Evolutionary conservation across 2,329 filamentous ascomycete species (phyloP), one percentile per base, ranked within the genome.

Genomic region (Xylariaceae sp.): DNA sequence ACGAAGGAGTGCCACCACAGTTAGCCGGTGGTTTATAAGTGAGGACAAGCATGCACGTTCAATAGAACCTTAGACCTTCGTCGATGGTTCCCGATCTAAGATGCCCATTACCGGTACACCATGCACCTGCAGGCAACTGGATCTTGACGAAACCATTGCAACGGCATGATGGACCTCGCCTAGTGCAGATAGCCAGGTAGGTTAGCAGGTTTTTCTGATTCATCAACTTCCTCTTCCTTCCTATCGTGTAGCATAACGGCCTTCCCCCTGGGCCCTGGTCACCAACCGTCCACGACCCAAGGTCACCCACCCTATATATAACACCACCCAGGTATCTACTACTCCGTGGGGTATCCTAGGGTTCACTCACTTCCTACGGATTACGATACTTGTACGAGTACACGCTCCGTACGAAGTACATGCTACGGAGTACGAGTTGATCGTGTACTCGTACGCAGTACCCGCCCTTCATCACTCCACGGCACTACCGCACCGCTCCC

Each of bases 51-150:
- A 42, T 42, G 37, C 37, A 42, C 37, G 37, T 10, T 13, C 37
- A 42, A 13, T 42, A 42, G 37, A 42, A 42, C 37, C 37, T 42
- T 7, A 42, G 37, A 13, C 37, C 37, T 42, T 9, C 17, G 37
- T 45, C 17, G 35, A 55, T 47, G 47, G 34, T 23, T 53, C 18
- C 10, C 53, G 56, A 56, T 62, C 53, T 59, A 56, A 56, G 57
- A 50, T 55, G 57, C 37, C 9, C 37, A 42, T 42, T 42, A 42
- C 37, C 37, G 37, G 37, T 13, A 45, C 42, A 45, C 13, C 34
- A 60, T 62, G 57, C 51, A 54, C 42, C 50, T 57, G 51, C 57
- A 52, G 51, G 45, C 48, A 56, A 48, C 54, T 49, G 42, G 54
- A 55, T 52, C 51, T 54, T 39, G 42, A 58, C 34, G 35, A 50